Conservation (phyloP, 805 yeast species). For the Lachancea thermotolerans region DNA sequence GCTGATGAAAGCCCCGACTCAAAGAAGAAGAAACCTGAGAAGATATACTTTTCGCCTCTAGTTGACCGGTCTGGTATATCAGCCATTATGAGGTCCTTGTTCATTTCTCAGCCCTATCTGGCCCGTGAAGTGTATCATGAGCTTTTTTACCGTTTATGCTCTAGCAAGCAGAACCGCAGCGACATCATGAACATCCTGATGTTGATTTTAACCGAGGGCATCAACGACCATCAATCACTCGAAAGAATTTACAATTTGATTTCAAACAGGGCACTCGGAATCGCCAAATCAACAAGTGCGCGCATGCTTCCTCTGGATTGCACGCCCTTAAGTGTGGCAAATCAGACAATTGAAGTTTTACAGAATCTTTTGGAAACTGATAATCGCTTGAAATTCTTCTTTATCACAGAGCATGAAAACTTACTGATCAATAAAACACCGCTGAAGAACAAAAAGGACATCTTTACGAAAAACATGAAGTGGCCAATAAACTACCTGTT, state of each 20-base stretch:
- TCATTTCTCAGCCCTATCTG: conserved; percentile 60
- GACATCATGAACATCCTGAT: conserved; percentile 67
- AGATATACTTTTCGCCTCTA: conserved; percentile 53
- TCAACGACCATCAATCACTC: conserved; percentile 49
- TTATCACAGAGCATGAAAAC: conserved; percentile 69
- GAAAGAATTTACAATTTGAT: conserved; percentile 57
- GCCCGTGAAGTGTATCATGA: conserved; percentile 60
- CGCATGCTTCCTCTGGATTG: conserved; percentile 48
- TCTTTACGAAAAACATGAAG: conserved; percentile 34
- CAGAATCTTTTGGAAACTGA: conserved; percentile 64
- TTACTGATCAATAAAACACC: conserved; percentile 34
- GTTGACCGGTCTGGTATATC: conserved; percentile 73
- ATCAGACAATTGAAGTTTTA: conserved; percentile 69
- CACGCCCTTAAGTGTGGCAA: conserved; percentile 64
- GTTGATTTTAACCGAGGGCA: conserved; percentile 71
- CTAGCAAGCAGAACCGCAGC: conserved; percentile 68
- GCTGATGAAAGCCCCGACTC: conserved; percentile 11
- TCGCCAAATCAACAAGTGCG: conserved; percentile 11
- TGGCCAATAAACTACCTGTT: conserved; percentile 72
- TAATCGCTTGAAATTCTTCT: conserved; percentile 61
- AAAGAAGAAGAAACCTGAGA: conserved; percentile 27
- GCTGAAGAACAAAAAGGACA: conserved; percentile 31
- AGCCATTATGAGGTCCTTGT: conserved; percentile 60
- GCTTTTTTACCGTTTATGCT: conserved; percentile 59
- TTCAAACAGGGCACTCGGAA: conserved; percentile 40